Base-by-base conservation (phyloP, 257 asterid genomes). In the Verbena officinalis region DNA sequence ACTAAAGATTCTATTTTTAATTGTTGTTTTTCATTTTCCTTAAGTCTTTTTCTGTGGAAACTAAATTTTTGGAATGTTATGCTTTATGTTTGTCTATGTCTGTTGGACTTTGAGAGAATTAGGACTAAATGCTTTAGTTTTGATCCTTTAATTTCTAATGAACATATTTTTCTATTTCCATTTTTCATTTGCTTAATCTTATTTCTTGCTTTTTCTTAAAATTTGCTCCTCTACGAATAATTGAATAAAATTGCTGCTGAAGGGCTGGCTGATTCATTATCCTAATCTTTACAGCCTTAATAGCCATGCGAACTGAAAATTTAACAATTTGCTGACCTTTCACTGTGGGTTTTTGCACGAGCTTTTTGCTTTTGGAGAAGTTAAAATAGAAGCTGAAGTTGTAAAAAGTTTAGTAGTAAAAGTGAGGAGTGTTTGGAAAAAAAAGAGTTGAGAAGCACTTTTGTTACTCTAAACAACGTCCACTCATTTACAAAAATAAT, bases 91-190 rank as follows among this genome's bases (percentile, higher is more conserved):
- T 68, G 13, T 40, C 17, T 54, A 13, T 48, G 51, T 16, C 36
- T 68, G 39, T 50, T 64, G 42, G 33, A 57, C 30, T 27, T 43
- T 51, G 1, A 31, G 53, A 56, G 27, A 23, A 39, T 59, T 71
- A 19, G 44, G 52, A 17, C 13, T 56, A 17, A 11, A 40, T 65
- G 33, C 63, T 45, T 50, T 10, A 9, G 7, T 24, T 39, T 30
- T 45, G 9, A 1, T 36, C 19, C 55, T 45, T 61, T 44, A 12
- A 7, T 22, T 50, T 23, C 46, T 10, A 33, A 21, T 5, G 12
- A 9, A 50, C 5, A 30, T 27, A 6, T 40, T 3, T 57, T 64
- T 45, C 23, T 27, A n/a, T 30, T 55, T 55, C 44, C 44, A 34
- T 46, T 50, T 48, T 40, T 17, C 39, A 14, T 48, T 45, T 9